Percentiles rank a stretch among this genome's conserved stretches.
phyloP scores from a whole-genome alignment of 768 basidiomycete genomes.

The Mycena albidolilacea region DNA sequence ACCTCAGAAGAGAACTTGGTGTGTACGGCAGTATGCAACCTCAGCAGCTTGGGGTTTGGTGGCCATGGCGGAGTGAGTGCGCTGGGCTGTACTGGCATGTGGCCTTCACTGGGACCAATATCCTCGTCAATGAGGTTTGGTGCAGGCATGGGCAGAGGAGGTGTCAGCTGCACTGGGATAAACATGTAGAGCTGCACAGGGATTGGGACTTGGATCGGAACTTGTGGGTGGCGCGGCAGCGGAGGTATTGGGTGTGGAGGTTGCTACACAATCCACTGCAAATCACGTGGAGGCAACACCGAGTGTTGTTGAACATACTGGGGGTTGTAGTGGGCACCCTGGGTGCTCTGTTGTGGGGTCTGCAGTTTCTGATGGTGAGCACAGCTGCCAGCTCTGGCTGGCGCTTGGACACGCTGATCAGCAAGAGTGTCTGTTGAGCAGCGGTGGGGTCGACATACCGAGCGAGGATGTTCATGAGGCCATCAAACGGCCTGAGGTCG shows the following conservation, averaged over 20 bases:
- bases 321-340: too few relatives aligned
- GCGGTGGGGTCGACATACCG: too few relatives aligned
- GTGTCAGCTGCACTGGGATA: too few relatives aligned
- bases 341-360: slow-evolving; percentile 1
- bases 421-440: too few relatives aligned
- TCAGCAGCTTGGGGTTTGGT: slow-evolving; percentile 91
- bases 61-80: slow-evolving; percentile 80
- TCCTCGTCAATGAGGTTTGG: slow-evolving; percentile 82
- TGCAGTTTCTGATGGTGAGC: slow-evolving; percentile 33
- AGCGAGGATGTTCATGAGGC: too few relatives aligned
- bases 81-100: slow-evolving; percentile 39
- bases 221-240: neutral
- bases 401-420: too few relatives aligned
- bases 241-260: slow-evolving; percentile 41
- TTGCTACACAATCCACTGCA: slow-evolving; percentile 29
- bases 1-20: slow-evolving; percentile 81
- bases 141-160: slow-evolving; percentile 49
- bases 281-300: slow-evolving; percentile 31
- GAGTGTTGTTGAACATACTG: neutral
- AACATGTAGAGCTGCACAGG: neutral
- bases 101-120: slow-evolving; percentile 37
- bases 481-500: too few relatives aligned
- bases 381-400: too few relatives aligned
- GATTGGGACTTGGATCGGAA: neutral
- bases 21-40: slow-evolving; percentile 83